Conservation (phyloP, 2,329 filamentous ascomycete species). For the Hymenoscyphus fructigenus region DNA sequence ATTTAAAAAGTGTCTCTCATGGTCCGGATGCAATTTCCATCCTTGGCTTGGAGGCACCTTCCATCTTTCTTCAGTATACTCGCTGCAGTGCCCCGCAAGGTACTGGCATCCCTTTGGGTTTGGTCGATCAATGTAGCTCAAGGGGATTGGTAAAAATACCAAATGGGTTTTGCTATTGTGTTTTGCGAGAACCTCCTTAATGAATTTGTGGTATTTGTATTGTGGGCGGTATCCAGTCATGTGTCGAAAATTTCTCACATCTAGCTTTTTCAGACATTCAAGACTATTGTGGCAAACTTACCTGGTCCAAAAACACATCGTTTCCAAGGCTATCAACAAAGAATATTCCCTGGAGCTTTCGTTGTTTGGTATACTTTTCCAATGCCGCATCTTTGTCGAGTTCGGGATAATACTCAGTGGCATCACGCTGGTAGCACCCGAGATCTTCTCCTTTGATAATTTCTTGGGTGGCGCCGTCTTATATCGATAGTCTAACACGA, state of each 20-base stretch:
- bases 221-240: background rate
- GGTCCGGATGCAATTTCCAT: background rate
- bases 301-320: conserved; percentile 1
- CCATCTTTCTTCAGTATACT: background rate
- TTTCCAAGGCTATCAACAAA: background rate
- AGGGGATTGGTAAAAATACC: background rate
- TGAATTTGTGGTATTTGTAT: background rate
- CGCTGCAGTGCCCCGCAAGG: background rate
- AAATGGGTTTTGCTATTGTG: background rate
- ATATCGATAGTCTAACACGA: background rate
- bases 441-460: background rate
- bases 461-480: background rate
- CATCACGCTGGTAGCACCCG: background rate
- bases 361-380: background rate
- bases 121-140: background rate
- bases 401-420: background rate
- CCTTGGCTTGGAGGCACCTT: background rate
- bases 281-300: background rate
- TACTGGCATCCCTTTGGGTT: background rate
- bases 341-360: background rate
- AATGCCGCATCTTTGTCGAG: background rate
- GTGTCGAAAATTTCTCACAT: background rate
- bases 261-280: background rate
- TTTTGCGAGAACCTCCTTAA: background rate
- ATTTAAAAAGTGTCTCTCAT: background rate